Evolutionary conservation across 768 basidiomycete genomes (phyloP).

Genomic region (Russula olivacea): DNA sequence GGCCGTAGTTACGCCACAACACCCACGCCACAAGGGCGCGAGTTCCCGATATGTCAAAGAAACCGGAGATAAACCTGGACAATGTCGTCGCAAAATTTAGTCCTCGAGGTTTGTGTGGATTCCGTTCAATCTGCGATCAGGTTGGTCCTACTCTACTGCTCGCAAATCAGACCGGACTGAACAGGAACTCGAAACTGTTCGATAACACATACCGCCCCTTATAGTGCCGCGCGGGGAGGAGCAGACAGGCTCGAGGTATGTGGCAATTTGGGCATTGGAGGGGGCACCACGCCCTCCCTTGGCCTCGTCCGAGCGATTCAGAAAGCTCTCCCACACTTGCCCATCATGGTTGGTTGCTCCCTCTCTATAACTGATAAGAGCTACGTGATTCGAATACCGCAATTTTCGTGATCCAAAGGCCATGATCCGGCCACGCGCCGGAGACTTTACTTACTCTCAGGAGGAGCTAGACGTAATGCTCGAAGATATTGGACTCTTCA

Average conservation of each 20-base stretch:
- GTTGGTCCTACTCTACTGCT: conserved; percentile 3
- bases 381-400: neutral
- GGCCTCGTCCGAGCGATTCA: conserved; percentile 61
- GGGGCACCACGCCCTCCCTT: conserved; percentile 78
- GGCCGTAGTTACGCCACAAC: too few species aligned
- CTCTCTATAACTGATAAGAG: neutral
- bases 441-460: conserved; percentile 71
- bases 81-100: conserved; percentile 1
- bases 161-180: neutral
- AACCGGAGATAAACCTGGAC: neutral
- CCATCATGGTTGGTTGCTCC: conserved; percentile 55
- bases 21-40: too few species aligned
- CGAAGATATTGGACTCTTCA: conserved; percentile 63
- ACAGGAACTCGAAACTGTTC: neutral
- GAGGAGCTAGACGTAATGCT: conserved; percentile 67
- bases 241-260: conserved; percentile 77
- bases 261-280: conserved; percentile 61
- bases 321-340: conserved; percentile 42
- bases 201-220: neutral
- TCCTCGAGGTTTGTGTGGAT: conserved; percentile 19
- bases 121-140: conserved; percentile 18
- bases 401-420: conserved; percentile 34
- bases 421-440: conserved; percentile 49
- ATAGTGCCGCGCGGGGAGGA: conserved; percentile 63
- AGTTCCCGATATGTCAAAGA: too few species aligned